Evolutionary conservation across 345 rosid genomes (phyloP).

Genomic region (Aethionema arabicum): DNA sequence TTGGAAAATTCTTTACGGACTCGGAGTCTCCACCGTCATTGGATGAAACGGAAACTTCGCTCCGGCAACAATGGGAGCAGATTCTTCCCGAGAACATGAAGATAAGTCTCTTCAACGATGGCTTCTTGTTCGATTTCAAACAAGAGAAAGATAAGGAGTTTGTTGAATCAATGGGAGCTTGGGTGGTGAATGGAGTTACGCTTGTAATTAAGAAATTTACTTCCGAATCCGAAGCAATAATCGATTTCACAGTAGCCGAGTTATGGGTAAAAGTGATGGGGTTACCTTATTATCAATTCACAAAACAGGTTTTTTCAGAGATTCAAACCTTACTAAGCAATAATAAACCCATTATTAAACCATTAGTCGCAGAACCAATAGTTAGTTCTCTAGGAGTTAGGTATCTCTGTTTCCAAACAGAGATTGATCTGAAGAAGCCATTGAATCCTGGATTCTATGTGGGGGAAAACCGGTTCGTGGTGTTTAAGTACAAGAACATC

Average conservation of each 20-base stretch:
- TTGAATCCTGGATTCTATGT: too few relatives aligned
- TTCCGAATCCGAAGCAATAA: constrained; percentile 1
- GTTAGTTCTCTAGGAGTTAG: too few relatives aligned
- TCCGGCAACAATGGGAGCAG: constrained; percentile 29
- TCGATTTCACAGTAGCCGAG: constrained; percentile 22
- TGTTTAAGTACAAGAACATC: too few relatives aligned
- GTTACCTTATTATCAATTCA: too few relatives aligned
- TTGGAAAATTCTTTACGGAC: constrained; percentile 16
- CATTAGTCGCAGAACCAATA: too few relatives aligned
- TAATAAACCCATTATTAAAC: too few relatives aligned
- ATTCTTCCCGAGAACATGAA: constrained; percentile 24
- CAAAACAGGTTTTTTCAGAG: not conserved
- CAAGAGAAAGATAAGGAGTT: constrained; percentile 7
- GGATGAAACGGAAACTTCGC: constrained; percentile 13
- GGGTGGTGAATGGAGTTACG: constrained; percentile 15
- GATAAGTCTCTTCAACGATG: constrained; percentile 1
- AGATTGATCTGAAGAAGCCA: too few relatives aligned
- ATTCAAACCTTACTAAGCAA: too few relatives aligned
- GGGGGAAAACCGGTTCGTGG: too few relatives aligned
- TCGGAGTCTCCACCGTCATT: constrained; percentile 21
- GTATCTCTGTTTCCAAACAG: too few relatives aligned
- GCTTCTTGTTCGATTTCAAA: constrained; percentile 23
- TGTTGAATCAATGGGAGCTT: not conserved
- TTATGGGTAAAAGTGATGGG: too few relatives aligned
- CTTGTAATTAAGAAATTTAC: constrained; percentile 23